phyloP scores from a whole-genome alignment of 306 rosid species.

The Rubus idaeus region DNA sequence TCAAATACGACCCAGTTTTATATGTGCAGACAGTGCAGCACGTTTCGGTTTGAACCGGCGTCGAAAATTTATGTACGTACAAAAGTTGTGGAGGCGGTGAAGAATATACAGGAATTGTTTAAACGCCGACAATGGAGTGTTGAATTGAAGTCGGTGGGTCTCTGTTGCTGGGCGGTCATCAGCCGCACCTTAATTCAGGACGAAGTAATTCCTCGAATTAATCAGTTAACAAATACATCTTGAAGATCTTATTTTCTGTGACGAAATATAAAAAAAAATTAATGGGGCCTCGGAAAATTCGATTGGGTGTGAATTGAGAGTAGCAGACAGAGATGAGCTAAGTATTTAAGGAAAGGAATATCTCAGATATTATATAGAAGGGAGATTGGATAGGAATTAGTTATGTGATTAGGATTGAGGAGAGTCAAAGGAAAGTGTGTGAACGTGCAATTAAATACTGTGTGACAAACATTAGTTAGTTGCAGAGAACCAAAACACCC shows the following conservation, averaged over 20 bases:
- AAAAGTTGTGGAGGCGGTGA: neutral
- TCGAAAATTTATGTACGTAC: neutral
- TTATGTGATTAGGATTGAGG: neutral
- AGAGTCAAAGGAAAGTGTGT: neutral
- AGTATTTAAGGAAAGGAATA: neutral
- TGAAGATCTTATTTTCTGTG: neutral
- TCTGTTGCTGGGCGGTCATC: constrained; percentile 2
- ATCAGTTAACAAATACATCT: neutral
- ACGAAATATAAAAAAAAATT: neutral
- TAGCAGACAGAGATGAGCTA: neutral
- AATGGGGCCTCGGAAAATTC: neutral
- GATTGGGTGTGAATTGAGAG: neutral
- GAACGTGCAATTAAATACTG: neutral
- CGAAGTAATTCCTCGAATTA: neutral
- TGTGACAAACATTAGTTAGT: neutral
- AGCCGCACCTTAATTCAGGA: neutral
- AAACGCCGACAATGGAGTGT: constrained; percentile 4
- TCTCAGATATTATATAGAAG: neutral
- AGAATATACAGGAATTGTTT: neutral
- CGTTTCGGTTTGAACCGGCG: constrained; percentile 5
- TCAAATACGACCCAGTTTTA: neutral
- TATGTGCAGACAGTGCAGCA: neutral
- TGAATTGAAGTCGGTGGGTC: constrained; percentile 7
- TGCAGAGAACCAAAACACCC: neutral
- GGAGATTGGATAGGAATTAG: neutral